Evolutionary conservation across 768 basidiomycete species (phyloP).

Genomic region (Obba rivulosa): DNA sequence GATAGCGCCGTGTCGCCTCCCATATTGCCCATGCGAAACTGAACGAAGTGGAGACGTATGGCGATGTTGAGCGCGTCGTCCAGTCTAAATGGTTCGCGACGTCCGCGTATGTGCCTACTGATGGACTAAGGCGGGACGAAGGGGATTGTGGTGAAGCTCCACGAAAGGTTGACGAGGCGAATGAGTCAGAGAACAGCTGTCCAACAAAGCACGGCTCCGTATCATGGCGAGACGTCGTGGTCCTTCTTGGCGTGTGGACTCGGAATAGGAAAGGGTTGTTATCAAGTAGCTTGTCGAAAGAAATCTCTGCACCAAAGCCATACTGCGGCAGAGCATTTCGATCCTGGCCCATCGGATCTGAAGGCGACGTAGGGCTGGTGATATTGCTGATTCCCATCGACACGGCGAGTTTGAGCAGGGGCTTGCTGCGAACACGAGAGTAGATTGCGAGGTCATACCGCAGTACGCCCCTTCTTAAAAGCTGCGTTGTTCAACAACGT

Average conservation of each 20-base stretch:
- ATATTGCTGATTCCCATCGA: too few relatives aligned
- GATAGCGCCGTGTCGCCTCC: conserved; percentile 76
- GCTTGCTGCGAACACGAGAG: too few relatives aligned
- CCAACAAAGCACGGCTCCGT: conserved; percentile 66
- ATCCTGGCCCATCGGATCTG: conserved; percentile 7
- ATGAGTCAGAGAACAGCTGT: conserved; percentile 49
- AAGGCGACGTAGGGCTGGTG: conserved; percentile 8
- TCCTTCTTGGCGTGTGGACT: conserved; percentile 68
- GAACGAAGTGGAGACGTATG: conserved; percentile 72
- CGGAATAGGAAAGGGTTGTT: conserved; percentile 76
- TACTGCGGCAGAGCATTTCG: conserved; percentile 54
- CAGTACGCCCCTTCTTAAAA: too few relatives aligned
- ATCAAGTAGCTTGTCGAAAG: conserved; percentile 56
- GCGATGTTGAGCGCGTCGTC: conserved; percentile 66
- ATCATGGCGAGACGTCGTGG: conserved; percentile 44
- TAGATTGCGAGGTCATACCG: too few relatives aligned
- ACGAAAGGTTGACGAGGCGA: conserved; percentile 21
- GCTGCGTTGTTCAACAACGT: too few relatives aligned
- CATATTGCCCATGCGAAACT: conserved; percentile 80
- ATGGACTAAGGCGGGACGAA: conserved; percentile 22
- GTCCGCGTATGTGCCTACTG: conserved; percentile 47
- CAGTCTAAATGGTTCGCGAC: conserved; percentile 70
- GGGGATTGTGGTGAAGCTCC: conserved; percentile 16
- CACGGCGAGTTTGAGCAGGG: too few relatives aligned
- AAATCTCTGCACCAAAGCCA: conserved; percentile 59